Percentiles rank a stretch among this genome's conserved stretches.
Evolutionary conservation across 192 early-diverging fungal genomes (phyloP).

Genomic region (Pecoramyces ruminantium): DNA sequence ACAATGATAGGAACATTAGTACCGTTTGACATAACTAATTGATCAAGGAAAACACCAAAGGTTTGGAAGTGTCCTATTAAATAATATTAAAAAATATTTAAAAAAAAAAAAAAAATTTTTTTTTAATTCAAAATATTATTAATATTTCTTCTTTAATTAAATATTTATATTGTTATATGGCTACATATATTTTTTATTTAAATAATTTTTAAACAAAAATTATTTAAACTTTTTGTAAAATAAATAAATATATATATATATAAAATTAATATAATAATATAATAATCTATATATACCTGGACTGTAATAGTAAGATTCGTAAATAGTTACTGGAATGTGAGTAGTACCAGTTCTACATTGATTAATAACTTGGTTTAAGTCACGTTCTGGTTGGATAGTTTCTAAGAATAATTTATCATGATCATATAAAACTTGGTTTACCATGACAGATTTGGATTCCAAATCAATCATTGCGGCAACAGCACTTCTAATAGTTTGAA

Average conservation of each 20-base stretch:
- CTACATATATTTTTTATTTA: too few species aligned
- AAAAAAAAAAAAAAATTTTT: too few species aligned
- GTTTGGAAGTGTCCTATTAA: neutral
- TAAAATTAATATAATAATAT: too few species aligned
- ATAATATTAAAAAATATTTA: too few species aligned
- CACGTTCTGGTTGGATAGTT: neutral
- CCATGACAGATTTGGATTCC: neutral
- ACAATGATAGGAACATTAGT: neutral
- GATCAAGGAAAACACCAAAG: neutral
- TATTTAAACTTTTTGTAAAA: too few species aligned
- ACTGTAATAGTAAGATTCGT: neutral
- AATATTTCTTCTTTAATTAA: too few species aligned
- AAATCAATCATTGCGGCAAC: neutral
- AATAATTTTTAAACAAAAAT: too few species aligned
- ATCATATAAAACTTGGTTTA: neutral
- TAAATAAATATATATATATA: too few species aligned
- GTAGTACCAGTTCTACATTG: neutral
- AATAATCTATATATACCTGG: neutral
- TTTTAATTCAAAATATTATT: too few species aligned
- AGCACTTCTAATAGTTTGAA: neutral
- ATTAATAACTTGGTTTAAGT: neutral
- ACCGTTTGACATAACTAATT: neutral
- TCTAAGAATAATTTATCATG: neutral
- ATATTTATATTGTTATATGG: too few species aligned
- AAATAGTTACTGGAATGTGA: neutral